phyloP scores from a whole-genome alignment of 176 grass and related monocot species.

The Cocos nucifera region DNA sequence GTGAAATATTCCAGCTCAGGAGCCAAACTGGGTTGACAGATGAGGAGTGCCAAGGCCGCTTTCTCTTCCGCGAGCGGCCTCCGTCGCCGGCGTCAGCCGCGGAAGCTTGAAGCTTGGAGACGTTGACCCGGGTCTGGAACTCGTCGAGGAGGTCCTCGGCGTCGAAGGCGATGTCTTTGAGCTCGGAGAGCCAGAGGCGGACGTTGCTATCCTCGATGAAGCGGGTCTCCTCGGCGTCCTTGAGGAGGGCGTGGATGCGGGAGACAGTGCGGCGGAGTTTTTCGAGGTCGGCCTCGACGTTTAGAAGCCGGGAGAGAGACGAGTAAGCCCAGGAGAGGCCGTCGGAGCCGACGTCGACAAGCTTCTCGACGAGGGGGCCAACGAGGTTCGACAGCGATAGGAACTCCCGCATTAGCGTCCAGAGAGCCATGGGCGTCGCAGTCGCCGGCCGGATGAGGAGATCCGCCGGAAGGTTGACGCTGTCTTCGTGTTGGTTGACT shows the following conservation, averaged over 20 bases:
- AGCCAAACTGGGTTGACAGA: slow-evolving; percentile 1
- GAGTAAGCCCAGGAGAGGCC: too few species aligned
- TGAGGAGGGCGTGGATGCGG: not conserved
- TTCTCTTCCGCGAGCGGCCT: slow-evolving; percentile 25
- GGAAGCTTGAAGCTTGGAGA: slow-evolving; percentile 5
- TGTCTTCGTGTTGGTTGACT: too few species aligned
- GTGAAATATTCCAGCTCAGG: slow-evolving; percentile 10
- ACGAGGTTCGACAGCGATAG: too few species aligned
- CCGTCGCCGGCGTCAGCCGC: too few species aligned
- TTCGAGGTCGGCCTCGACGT: slow-evolving; percentile 28
- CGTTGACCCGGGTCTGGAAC: slow-evolving; percentile 12
- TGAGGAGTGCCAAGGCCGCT: slow-evolving; percentile 5
- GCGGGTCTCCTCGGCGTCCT: not conserved
- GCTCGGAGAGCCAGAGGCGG: slow-evolving; percentile 1
- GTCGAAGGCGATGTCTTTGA: slow-evolving; percentile 26
- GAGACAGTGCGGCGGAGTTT: slow-evolving; percentile 32
- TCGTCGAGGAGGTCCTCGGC: slow-evolving; percentile 36
- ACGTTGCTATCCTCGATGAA: not conserved
- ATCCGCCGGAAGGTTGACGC: too few species aligned
- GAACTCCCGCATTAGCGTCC: too few species aligned
- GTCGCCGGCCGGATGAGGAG: too few species aligned
- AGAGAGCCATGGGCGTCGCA: too few species aligned
- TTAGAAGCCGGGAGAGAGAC: not conserved
- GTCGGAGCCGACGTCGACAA: too few species aligned
- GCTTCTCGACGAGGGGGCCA: too few species aligned